Conservation (phyloP, 2,329 filamentous ascomycete species). For the Microdochium paspali region DNA sequence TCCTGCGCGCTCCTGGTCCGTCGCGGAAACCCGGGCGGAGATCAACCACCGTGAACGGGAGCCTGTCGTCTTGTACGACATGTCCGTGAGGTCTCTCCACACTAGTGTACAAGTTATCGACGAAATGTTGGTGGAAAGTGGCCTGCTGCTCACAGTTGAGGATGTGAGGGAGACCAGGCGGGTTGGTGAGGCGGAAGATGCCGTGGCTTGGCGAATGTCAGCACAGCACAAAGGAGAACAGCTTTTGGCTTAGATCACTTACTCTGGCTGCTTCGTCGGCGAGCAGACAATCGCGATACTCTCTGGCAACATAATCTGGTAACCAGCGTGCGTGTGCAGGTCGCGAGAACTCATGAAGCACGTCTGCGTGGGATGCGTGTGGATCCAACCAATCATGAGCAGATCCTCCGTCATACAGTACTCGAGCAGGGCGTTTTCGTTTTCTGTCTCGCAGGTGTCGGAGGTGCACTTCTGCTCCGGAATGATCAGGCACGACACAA, state of each 20-base stretch:
- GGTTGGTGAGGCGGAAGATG: constrained; percentile 87
- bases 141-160: constrained; percentile 68
- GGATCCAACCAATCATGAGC: constrained; percentile 90
- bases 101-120: constrained; percentile 67
- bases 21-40: constrained; percentile 28
- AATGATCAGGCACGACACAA: constrained; percentile 80
- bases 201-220: constrained; percentile 55
- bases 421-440: constrained; percentile 76
- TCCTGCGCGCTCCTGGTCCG: constrained; percentile 12
- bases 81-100: constrained; percentile 58
- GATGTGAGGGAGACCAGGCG: constrained; percentile 80
- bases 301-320: constrained; percentile 94
- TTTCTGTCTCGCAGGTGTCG: constrained; percentile 91
- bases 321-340: constrained; percentile 85
- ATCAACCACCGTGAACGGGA: constrained; percentile 52
- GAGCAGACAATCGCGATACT: constrained; percentile 96
- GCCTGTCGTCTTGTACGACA: constrained; percentile 56
- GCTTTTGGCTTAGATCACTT: constrained; percentile 24
- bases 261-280: constrained; percentile 69
- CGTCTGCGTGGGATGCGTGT: constrained; percentile 92
- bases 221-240: constrained; percentile 3
- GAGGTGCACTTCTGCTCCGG: constrained; percentile 83
- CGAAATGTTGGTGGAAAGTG: constrained; percentile 69
- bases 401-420: constrained; percentile 80
- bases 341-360: constrained; percentile 97